phyloP scores from a whole-genome alignment of 148 eudicot species.

The Oxyria digyna region DNA sequence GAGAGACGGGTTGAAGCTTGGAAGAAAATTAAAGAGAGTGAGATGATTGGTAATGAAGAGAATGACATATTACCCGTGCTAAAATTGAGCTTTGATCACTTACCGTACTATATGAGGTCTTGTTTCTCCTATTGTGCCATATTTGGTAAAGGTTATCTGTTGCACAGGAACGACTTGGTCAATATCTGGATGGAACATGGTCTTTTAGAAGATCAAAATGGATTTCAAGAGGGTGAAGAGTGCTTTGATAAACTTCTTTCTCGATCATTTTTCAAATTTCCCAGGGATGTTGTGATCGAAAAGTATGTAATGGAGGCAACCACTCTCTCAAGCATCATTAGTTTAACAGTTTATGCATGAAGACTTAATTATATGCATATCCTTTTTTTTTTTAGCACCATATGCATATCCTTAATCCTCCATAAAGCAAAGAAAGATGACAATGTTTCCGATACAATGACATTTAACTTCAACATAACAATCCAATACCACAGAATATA shows the following conservation, averaged over 20 bases:
- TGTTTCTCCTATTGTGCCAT: constrained; percentile 11
- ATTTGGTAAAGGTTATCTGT: not conserved
- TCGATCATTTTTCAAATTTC: constrained; percentile 24
- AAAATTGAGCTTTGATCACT: constrained; percentile 14
- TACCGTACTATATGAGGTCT: constrained; percentile 14
- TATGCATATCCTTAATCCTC: too few relatives aligned
- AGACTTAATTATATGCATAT: too few relatives aligned
- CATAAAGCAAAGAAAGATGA: too few relatives aligned
- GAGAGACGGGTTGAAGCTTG: constrained; percentile 17
- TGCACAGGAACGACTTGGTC: not conserved
- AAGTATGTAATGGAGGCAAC: not conserved
- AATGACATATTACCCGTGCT: constrained; percentile 3
- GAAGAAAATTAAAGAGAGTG: constrained; percentile 12
- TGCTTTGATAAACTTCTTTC: constrained; percentile 15
- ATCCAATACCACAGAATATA: too few relatives aligned
- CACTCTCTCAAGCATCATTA: too few relatives aligned
- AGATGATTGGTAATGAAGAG: not conserved
- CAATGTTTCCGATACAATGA: too few relatives aligned
- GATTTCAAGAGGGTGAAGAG: not conserved
- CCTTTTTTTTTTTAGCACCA: too few relatives aligned
- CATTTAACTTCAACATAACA: too few relatives aligned
- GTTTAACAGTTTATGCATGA: too few relatives aligned
- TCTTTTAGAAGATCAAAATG: not conserved
- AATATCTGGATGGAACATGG: constrained; percentile 16
- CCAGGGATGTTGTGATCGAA: not conserved